A percentile compares a stretch with the other conserved stretches of the same genome.
Conservation (phyloP, 1,284 basidiomycete genomes). For the Megacollybia platyphylla region DNA sequence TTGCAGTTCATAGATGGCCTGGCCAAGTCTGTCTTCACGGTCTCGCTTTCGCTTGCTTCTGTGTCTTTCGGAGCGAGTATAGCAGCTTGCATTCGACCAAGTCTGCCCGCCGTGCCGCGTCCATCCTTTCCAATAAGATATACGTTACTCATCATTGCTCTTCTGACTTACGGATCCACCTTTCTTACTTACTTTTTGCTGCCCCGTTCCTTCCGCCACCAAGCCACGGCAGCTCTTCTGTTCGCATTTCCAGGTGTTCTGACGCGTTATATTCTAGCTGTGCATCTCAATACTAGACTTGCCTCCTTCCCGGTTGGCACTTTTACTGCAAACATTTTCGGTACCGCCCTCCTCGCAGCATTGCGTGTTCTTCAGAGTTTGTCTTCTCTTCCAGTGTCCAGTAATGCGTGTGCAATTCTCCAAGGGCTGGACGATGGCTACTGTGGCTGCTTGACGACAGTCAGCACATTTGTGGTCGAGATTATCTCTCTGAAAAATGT, state of each 20-base stretch:
- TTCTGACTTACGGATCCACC: conserved; percentile 52
- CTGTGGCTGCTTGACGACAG: conserved; percentile 89
- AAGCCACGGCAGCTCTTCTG: conserved; percentile 80
- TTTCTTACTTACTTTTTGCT: conserved; percentile 72
- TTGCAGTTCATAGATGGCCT: conserved; percentile 75
- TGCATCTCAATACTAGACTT: conserved; percentile 54
- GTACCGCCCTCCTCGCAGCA: conserved; percentile 63
- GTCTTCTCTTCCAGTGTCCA: conserved; percentile 23
- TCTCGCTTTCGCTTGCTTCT: conserved; percentile 58
- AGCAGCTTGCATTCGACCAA: conserved; percentile 25
- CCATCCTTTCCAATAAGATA: conserved; percentile 30
- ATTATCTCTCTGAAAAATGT: conserved; percentile 40
- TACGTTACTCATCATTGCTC: conserved; percentile 29
- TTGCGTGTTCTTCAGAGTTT: conserved; percentile 63
- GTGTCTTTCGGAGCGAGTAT: conserved; percentile 50
- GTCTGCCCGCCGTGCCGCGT: conserved; percentile 23
- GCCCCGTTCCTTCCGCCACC: conserved; percentile 58
- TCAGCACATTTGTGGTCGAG: conserved; percentile 90
- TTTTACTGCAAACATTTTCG: conserved; percentile 74
- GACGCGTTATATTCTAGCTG: conserved; percentile 71
- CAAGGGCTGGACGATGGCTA: conserved; percentile 85
- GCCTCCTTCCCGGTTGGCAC: conserved; percentile 79
- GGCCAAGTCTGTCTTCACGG: conserved; percentile 71
- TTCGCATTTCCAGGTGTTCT: conserved; percentile 87
- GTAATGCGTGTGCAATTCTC: conserved; percentile 55